A percentile compares a stretch with the other conserved stretches of the same genome.
Evolutionary conservation across 495 filamentous ascomycete genomes (phyloP).

Genomic region (Barbatosphaeria neglecta): DNA sequence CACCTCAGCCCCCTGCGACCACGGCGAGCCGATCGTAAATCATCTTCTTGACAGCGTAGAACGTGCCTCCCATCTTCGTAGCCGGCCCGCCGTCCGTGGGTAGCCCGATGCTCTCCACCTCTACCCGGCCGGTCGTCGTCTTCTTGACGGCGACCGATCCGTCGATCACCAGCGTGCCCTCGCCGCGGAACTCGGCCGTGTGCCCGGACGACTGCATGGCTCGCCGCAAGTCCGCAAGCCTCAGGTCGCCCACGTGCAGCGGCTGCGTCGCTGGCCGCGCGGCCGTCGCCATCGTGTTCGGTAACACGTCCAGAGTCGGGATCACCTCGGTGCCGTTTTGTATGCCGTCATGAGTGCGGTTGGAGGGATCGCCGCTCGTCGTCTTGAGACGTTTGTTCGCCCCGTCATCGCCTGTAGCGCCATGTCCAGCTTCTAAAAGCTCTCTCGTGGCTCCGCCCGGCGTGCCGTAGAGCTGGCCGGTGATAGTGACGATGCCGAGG

Average conservation of each 20-base stretch:
- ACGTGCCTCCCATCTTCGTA: conserved; percentile 31
- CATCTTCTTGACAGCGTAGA: conserved; percentile 65
- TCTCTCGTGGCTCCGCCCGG: conserved; percentile 44
- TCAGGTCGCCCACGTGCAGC: conserved; percentile 86
- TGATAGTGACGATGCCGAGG: conserved; percentile 78
- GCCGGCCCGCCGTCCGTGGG: conserved; percentile 25
- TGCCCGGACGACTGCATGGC: conserved; percentile 74
- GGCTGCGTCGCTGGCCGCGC: conserved; percentile 71
- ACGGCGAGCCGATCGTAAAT: conserved; percentile 80
- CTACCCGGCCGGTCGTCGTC: conserved; percentile 71
- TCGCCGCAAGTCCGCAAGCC: conserved; percentile 77
- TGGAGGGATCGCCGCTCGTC: conserved; percentile 1
- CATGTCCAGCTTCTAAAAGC: too few relatives aligned
- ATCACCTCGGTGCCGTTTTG: conserved; percentile 8
- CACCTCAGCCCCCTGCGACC: conserved; percentile 41
- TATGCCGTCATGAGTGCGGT: background rate
- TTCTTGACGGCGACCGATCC: conserved; percentile 82
- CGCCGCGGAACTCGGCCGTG: conserved; percentile 83
- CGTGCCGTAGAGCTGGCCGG: conserved; percentile 40
- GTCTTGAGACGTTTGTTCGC: conserved; percentile 18
- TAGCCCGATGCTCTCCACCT: conserved; percentile 68
- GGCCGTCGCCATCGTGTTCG: conserved; percentile 62
- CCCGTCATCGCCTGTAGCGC: conserved; percentile 9
- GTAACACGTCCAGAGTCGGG: conserved; percentile 69
- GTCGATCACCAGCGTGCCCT: conserved; percentile 84